Evolutionary conservation across 768 basidiomycete species (phyloP), one percentile per base, ranked within the genome.

Genomic region (Kondoa subrosea): DNA sequence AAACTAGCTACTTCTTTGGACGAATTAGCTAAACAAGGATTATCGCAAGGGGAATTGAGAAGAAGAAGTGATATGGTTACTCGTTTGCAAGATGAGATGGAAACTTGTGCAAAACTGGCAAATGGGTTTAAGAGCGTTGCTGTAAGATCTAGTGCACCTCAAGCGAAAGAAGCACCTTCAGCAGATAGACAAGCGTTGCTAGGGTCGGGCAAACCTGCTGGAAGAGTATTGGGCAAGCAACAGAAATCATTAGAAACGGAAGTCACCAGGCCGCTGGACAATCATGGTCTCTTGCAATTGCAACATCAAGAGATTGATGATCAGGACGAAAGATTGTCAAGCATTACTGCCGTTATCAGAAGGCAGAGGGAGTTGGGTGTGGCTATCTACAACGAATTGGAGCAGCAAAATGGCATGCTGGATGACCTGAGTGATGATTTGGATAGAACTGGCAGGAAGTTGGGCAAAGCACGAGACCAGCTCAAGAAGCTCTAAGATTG

Each of bases 1-100:
- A 80, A 76, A 1, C 81, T 96, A 16, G 87, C 84, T 25, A 80
- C 81, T 71, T 89, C 85, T 12, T 78, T 92, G 73, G 80, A 82
- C 72, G 81, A 79, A 56, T 80, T 89, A 40, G 87, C 80, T 4
- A 76, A 83, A 76, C 79, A 80, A 56, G 89, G 88, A 40, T 83
- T 96, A 82, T 86, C 84, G 71, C 85, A 90, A 76, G 93, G 93
- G n/a, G 93, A 97, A 80, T 80, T 90, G 73, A 85, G 87, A 78
- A 80, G 93, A 67, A 81, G 93, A 70, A 86, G 86, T 69, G 92
- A 91, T 74, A 85, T 95, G 85, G 85, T 91, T 64, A 87, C 85
- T 66, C 81, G 86, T 68, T 79, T 96, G 72, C 87, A 87, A 77
- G 90, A 91, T 75, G 92, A 96, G 76, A 87, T 88, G 79, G 88